Conservation (phyloP, 2,329 filamentous ascomycete genomes). For the Colletotrichum tanaceti region DNA sequence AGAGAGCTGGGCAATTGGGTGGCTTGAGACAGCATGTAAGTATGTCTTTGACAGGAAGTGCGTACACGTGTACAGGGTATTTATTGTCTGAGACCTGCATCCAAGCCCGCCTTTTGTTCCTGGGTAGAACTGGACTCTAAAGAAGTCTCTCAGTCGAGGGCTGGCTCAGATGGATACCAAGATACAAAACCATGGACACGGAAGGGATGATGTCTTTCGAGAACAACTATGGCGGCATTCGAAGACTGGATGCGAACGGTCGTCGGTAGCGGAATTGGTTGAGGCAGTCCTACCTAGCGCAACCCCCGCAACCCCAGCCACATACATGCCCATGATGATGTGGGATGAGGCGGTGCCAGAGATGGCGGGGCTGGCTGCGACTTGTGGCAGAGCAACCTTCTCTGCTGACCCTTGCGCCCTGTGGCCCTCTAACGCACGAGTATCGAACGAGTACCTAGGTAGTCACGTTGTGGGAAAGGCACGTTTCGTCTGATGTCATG, state of each 20-base stretch:
- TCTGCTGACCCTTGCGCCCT: too few species aligned
- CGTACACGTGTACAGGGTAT: too few species aligned
- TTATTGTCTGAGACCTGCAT: constrained; percentile 37
- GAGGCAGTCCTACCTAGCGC: background rate
- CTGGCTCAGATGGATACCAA: background rate
- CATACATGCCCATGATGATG: constrained; percentile 14
- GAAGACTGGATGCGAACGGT: too few species aligned
- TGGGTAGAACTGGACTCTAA: constrained; percentile 10
- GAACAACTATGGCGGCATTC: too few species aligned
- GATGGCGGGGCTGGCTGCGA: constrained; percentile 23
- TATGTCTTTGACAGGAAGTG: constrained; percentile 24
- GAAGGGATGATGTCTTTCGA: background rate
- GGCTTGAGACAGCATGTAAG: constrained; percentile 12
- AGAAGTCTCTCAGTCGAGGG: constrained; percentile 1
- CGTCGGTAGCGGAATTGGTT: background rate
- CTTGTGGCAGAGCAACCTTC: constrained; percentile 18
- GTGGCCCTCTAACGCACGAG: too few species aligned
- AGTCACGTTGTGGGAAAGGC: constrained; percentile 18
- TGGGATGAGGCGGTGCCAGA: constrained; percentile 30
- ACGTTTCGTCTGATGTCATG: constrained; percentile 37
- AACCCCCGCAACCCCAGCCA: background rate
- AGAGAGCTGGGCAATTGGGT: constrained; percentile 21
- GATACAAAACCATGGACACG: background rate
- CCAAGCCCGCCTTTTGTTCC: constrained; percentile 22
- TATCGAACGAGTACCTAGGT: too few species aligned